A percentile compares a stretch with the other conserved stretches of the same genome.
Evolutionary conservation across 176 grass and related monocot genomes (phyloP).

Genomic region (Zoysia japonica): DNA sequence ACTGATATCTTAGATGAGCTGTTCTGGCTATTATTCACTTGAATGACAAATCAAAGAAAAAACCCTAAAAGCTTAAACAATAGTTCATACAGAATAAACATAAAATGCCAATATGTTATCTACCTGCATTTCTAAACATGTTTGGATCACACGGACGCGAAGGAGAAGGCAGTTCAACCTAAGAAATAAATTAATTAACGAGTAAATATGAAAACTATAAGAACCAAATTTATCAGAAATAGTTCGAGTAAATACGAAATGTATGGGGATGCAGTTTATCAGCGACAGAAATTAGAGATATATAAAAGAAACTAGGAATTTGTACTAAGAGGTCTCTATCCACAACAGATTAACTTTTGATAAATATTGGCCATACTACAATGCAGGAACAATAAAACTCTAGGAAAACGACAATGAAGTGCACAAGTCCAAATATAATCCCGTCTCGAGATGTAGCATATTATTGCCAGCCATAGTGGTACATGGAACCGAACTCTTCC

Average conservation of each 20-base stretch:
- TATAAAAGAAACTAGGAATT: constrained; percentile 5
- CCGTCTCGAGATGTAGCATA: neutral
- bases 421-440: neutral
- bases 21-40: constrained; percentile 48
- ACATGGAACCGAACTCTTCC: constrained; percentile 12
- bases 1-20: constrained; percentile 48
- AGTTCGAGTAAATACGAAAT: neutral
- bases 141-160: constrained; percentile 37
- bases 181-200: neutral
- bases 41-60: constrained; percentile 42
- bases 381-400: neutral
- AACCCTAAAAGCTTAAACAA: neutral
- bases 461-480: neutral
- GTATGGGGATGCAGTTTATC: neutral
- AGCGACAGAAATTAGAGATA: constrained; percentile 18
- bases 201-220: constrained; percentile 9
- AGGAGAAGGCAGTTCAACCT: constrained; percentile 71
- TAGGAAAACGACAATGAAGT: neutral
- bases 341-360: neutral
- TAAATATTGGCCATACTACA: neutral
- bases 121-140: constrained; percentile 55
- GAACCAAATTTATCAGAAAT: neutral
- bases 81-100: constrained; percentile 17
- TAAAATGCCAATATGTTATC: constrained; percentile 24
- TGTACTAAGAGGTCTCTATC: neutral